Base-by-base conservation (phyloP, 1,139 yeast species). In the Kodamaea sp. region DNA sequence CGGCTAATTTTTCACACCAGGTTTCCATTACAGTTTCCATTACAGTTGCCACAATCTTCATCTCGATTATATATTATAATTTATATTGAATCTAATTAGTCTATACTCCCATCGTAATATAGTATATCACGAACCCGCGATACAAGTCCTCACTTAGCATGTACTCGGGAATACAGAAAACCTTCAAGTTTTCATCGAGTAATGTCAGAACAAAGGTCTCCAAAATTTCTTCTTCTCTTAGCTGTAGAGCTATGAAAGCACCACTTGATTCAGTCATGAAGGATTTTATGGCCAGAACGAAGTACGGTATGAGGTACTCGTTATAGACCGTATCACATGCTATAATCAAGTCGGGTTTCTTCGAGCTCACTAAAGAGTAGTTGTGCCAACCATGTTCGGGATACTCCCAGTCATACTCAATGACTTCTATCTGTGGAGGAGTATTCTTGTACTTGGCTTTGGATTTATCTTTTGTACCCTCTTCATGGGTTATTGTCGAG, bases 311-410 rank as follows among this genome's bases (percentile, higher is more conserved):
- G 28, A 84, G 59, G 44, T 64, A 80, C 38, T 78, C 85, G 48
- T 83, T 84, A 58, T 83, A 83, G 5, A 83, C 68, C 7, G 88
- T 78, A 51, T 83, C 94, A 48, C 84, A 78, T 0, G 88, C 86
- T 11, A 83, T 48, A 3, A 83, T 60, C 13, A 76, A 47, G 41
- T 76, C 78, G 0, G 77, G 73, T 2, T 22, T 28, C 1, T 22
- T 19, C 2, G 23, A 29, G 3, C 36, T 25, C 1, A 42, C 25
- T n/a, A 20, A 19, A 10, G 43, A 24, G 23, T 61, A 51, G 22
- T 58, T 54, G 22, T 40, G 32, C 13, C 51, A 11, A 0, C 74
- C 77, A 7, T 43, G 47, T 0, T 66, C 73, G 0, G 65, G 51
- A 12, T 61, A 44, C 44, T 83, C 90, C 92, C 92, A 83, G 51